Evolutionary conservation across 148 eudicot species (phyloP), one percentile per base, ranked within the genome.

Genomic region (Rhododendron vialii): DNA sequence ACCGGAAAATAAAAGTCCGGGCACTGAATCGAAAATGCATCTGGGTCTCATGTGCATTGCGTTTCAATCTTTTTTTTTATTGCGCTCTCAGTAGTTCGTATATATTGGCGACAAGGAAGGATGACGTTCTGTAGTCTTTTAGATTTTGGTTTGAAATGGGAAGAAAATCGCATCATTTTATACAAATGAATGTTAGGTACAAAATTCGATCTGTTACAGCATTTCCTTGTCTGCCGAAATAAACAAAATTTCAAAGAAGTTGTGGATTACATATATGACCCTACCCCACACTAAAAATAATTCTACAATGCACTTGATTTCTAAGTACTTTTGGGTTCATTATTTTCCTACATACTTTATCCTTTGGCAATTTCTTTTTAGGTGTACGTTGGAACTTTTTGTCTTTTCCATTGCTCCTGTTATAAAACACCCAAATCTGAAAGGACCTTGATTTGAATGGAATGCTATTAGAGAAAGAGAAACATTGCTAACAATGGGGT

Each of bases 371-470:
- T 77, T 20, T 77, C 63, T 26, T 81, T 84, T 87, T 48, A 75
- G 75, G 55, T 36, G 85, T 87, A 88, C 86, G 78, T 87, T 84
- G 81, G 81, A 85, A 90, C 90, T 91, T 91, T 86, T 78, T 91
- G 92, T 92, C 91, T 89, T 84, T 87, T 86, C 88, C 86, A 73
- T 87, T 55, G 85, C 77, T 90, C 74, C 88, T 89, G 91, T 87
- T 85, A 90, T 82, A 92, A 91, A 91, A 91, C 89, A 89, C 96
- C 92, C 93, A 93, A 91, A 93, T 90, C 88, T 84, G 88, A 90
- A 90, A 85, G 83, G 89, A 77, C 43, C 59, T 87, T 89, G 89
- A 87, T 89, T 90, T 92, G 93, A 90, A 86, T 83, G 74, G 82
- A 57, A 20, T 80, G 36, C 8, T 50, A 26, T 78, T 45, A 80